phyloP scores from a whole-genome alignment of 1,284 basidiomycete genomes.

The Cutaneotrichosporon arboriforme region DNA sequence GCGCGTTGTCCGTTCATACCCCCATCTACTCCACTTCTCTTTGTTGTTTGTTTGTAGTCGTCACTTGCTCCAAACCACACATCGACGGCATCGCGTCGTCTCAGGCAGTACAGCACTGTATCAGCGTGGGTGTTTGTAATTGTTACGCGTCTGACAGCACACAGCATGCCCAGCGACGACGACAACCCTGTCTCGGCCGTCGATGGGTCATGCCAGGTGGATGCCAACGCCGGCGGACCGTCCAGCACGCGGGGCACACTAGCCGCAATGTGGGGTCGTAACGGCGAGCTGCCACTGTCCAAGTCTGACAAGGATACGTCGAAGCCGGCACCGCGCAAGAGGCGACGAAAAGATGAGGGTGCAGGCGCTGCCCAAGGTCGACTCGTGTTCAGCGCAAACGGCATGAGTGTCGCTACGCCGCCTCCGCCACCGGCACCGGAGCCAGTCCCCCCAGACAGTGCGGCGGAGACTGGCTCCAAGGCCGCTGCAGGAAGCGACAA shows the following conservation, averaged over 20 bases:
- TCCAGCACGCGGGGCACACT: neutral
- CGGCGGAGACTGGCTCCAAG: neutral
- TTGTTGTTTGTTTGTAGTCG: no score
- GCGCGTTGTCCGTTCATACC: no score
- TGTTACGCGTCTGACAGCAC: neutral
- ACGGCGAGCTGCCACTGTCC: neutral
- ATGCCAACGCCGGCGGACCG: no score
- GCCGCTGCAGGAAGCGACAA: no score
- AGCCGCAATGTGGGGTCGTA: constrained; percentile 1
- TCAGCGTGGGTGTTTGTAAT: no score
- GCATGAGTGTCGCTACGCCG: constrained; percentile 7
- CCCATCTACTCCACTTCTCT: no score
- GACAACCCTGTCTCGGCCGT: neutral
- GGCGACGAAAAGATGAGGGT: constrained; percentile 12
- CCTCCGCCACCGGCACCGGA: neutral
- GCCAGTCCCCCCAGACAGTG: neutral
- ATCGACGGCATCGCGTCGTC: no score
- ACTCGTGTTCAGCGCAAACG: constrained; percentile 11
- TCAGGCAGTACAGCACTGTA: no score
- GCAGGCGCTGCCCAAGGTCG: constrained; percentile 1
- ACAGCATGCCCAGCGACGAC: neutral
- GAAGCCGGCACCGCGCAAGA: constrained; percentile 7
- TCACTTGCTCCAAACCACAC: no score
- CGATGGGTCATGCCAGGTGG: no score
- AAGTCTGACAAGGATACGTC: neutral